phyloP scores from a whole-genome alignment of 331 rosid genomes.

The Pyrus hybrid region DNA sequence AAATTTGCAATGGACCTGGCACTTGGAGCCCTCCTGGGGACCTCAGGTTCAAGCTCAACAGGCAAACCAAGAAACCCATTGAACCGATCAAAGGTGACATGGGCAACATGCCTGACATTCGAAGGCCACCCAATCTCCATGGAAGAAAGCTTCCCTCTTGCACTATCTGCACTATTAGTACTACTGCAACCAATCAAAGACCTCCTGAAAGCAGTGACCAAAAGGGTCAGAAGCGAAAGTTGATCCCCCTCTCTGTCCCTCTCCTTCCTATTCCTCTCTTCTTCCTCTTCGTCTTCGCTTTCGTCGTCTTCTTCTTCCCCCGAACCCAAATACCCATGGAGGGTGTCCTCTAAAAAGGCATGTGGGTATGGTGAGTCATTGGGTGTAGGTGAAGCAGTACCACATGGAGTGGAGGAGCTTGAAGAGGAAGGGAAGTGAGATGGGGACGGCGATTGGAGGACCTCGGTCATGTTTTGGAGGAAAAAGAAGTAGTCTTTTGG shows the following conservation, averaged over 20 bases:
- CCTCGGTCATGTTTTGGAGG: conserved; percentile 57
- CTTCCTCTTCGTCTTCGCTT: conserved; percentile 20
- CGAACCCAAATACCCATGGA: conserved; percentile 29
- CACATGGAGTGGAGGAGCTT: conserved; percentile 55
- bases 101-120: conserved; percentile 88
- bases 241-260: conserved; percentile 75
- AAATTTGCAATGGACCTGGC: conserved; percentile 54
- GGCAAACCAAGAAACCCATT: conserved; percentile 98
- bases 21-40: conserved; percentile 89
- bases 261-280: conserved; percentile 40
- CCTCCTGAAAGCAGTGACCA: conserved; percentile 71
- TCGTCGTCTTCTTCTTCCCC: conserved; percentile 15
- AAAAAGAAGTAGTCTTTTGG: conserved; percentile 16
- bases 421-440: conserved; percentile 84
- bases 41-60: conserved; percentile 89
- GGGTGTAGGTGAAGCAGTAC: conserved; percentile 27
- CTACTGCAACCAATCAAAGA: conserved; percentile 72
- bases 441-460: conserved; percentile 51
- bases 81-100: conserved; percentile 93
- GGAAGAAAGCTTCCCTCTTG: conserved; percentile 32
- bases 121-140: conserved; percentile 99
- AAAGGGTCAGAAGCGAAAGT: conserved; percentile 59
- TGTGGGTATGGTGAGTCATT: conserved; percentile 51
- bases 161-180: background rate
- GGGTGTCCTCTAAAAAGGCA: conserved; percentile 36